Evolutionary conservation across 2,329 filamentous ascomycete species (phyloP).

Genomic region (Curvularia lunata): DNA sequence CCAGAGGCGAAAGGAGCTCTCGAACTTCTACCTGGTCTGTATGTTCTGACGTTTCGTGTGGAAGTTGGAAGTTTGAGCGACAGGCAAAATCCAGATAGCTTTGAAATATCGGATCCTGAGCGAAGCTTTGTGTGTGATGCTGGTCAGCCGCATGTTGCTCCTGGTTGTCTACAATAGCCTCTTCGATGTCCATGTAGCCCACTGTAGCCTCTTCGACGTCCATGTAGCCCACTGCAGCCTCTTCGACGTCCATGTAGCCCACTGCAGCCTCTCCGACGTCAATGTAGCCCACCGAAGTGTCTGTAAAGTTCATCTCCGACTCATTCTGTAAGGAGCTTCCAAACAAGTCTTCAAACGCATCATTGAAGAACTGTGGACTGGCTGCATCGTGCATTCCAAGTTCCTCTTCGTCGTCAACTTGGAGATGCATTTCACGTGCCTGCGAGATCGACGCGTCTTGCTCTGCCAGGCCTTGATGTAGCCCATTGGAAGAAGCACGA

Average conservation of each 20-base stretch:
- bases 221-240: background rate
- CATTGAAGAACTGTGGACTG: background rate
- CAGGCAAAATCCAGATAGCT: slow-evolving; percentile 9
- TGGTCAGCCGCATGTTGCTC: background rate
- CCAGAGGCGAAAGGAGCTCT: slow-evolving; percentile 5
- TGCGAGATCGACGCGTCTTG: background rate
- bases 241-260: background rate
- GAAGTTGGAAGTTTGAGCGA: slow-evolving; percentile 4
- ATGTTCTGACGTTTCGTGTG: slow-evolving; percentile 2
- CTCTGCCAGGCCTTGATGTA: background rate
- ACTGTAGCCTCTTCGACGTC: too few species aligned
- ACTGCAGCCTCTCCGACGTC: background rate
- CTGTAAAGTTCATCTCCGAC: background rate
- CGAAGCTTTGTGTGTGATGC: background rate
- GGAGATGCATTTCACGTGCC: background rate
- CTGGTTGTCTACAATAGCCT: background rate
- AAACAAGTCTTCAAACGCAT: slow-evolving; percentile 2
- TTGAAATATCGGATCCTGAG: background rate
- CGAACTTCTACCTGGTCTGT: background rate
- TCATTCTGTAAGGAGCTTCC: background rate
- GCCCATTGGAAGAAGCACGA: background rate
- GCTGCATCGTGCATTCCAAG: background rate
- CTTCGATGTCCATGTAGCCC: too few species aligned
- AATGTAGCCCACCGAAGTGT: background rate
- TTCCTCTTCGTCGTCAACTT: background rate